A percentile compares a stretch with the other conserved stretches of the same genome.
Conservation (phyloP, 148 eudicot species). For the Rhododendron ferrugineum region DNA sequence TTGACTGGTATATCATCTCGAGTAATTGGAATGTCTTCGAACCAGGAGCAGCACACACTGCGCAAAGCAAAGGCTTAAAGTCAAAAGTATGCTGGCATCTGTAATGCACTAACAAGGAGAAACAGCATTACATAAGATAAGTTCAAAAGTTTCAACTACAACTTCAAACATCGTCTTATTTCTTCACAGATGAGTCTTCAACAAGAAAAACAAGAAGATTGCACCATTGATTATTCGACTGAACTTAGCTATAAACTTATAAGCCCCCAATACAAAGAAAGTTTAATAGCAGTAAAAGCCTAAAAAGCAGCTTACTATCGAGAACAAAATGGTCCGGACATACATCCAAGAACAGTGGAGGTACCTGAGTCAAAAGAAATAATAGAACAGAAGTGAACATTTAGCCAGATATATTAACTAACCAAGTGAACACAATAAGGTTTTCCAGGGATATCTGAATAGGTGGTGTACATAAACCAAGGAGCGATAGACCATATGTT, state of each 20-base stretch:
- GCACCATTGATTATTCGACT: not conserved
- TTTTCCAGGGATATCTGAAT: not conserved
- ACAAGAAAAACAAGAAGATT: not conserved
- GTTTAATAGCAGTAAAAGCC: not conserved
- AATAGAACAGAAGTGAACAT: not conserved
- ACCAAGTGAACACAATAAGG: not conserved
- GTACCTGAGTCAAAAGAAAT: conserved; percentile 53
- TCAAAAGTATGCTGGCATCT: conserved; percentile 8
- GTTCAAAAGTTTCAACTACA: not conserved
- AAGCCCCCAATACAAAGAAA: not conserved
- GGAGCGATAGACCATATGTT: not conserved
- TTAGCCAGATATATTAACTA: not conserved
- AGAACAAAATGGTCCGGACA: conserved; percentile 84
- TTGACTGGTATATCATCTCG: conserved; percentile 72
- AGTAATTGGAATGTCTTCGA: conserved; percentile 96
- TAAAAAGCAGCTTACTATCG: conserved; percentile 68
- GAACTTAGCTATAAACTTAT: not conserved
- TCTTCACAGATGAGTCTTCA: not conserved
- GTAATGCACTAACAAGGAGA: not conserved
- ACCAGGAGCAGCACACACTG: conserved; percentile 99
- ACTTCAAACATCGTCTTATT: not conserved
- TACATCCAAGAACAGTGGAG: conserved; percentile 89
- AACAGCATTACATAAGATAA: not conserved
- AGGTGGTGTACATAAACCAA: not conserved
- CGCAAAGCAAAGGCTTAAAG: conserved; percentile 22